Percentiles rank a stretch among this genome's conserved stretches.
Evolutionary conservation across 2,329 filamentous ascomycete genomes (phyloP).

Genomic region (Trichoderma polysporum): DNA sequence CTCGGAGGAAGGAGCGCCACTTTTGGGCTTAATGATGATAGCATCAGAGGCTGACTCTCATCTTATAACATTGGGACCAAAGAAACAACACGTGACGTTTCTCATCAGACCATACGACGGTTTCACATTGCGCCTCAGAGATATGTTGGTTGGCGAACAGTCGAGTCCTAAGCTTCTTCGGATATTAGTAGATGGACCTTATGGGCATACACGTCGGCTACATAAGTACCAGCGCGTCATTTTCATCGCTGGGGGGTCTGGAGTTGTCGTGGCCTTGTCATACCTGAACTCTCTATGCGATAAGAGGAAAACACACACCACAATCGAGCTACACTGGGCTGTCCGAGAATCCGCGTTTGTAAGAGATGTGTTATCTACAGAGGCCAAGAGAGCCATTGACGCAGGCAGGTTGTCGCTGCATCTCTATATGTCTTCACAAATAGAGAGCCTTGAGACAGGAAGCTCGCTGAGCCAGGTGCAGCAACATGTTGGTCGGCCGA

Average conservation of each 20-base stretch:
- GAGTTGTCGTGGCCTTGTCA: slow-evolving; percentile 44
- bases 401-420: slow-evolving; percentile 35
- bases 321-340: slow-evolving; percentile 44
- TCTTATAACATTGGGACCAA: neutral
- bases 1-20: slow-evolving; percentile 34
- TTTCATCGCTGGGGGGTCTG: slow-evolving; percentile 47
- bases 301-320: slow-evolving; percentile 21
- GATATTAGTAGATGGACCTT: slow-evolving; percentile 47
- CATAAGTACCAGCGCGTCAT: slow-evolving; percentile 40
- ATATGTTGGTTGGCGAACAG: slow-evolving; percentile 30
- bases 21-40: slow-evolving; percentile 29
- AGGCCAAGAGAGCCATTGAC: slow-evolving; percentile 34
- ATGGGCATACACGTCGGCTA: slow-evolving; percentile 42
- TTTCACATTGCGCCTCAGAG: slow-evolving; percentile 42
- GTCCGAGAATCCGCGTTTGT: slow-evolving; percentile 43
- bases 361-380: slow-evolving; percentile 34
- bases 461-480: slow-evolving; percentile 25
- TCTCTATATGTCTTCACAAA: slow-evolving; percentile 34
- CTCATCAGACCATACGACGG: slow-evolving; percentile 48
- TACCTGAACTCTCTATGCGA: slow-evolving; percentile 36
- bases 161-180: slow-evolving; percentile 32
- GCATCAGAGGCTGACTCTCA: neutral
- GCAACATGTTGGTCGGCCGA: slow-evolving; percentile 33
- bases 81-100: slow-evolving; percentile 37
- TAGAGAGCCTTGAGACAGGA: slow-evolving; percentile 13